Conservation (phyloP, 2,329 filamentous ascomycete species). For the Aotearoamyces nothofagi region DNA sequence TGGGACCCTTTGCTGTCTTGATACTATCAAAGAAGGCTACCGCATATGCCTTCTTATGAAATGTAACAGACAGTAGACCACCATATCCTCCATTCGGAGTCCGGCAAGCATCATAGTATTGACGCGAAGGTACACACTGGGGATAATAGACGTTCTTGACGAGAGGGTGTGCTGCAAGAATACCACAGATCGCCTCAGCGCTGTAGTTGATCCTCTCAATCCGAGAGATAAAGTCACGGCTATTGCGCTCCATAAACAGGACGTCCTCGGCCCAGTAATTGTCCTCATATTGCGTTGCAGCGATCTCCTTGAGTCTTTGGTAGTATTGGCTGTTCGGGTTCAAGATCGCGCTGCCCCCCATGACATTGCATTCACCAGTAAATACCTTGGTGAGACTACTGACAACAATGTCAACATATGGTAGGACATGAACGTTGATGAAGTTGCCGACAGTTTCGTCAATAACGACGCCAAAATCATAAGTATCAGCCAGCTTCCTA, state of each 20-base stretch:
- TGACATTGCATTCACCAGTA: slow-evolving; percentile 94
- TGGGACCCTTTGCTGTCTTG: slow-evolving; percentile 84
- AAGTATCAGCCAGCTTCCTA: slow-evolving; percentile 60
- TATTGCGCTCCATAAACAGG: slow-evolving; percentile 92
- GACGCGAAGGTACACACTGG: slow-evolving; percentile 53
- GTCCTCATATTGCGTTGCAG: slow-evolving; percentile 60
- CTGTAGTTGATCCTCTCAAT: slow-evolving; percentile 77
- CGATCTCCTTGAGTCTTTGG: slow-evolving; percentile 45
- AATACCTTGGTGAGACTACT: slow-evolving; percentile 96
- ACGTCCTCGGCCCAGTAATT: slow-evolving; percentile 90
- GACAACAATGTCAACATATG: slow-evolving; percentile 79
- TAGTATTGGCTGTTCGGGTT: slow-evolving; percentile 60
- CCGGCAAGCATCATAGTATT: slow-evolving; percentile 66
- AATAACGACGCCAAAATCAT: slow-evolving; percentile 79
- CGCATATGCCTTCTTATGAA: slow-evolving; percentile 54
- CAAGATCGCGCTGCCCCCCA: slow-evolving; percentile 66
- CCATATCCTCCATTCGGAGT: slow-evolving; percentile 71
- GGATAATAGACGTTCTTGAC: slow-evolving; percentile 82
- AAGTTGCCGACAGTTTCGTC: slow-evolving; percentile 97
- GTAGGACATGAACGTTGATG: slow-evolving; percentile 86
- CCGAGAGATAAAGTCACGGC: slow-evolving; percentile 72
- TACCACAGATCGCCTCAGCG: slow-evolving; percentile 66
- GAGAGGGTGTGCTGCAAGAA: slow-evolving; percentile 42
- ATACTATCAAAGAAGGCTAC: slow-evolving; percentile 73
- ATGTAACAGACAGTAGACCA: slow-evolving; percentile 73